These are phyloP conservation scores for Salvia hispanica DNA, from an alignment of 257 asterid species.

Conservation along the genomic window DNA sequence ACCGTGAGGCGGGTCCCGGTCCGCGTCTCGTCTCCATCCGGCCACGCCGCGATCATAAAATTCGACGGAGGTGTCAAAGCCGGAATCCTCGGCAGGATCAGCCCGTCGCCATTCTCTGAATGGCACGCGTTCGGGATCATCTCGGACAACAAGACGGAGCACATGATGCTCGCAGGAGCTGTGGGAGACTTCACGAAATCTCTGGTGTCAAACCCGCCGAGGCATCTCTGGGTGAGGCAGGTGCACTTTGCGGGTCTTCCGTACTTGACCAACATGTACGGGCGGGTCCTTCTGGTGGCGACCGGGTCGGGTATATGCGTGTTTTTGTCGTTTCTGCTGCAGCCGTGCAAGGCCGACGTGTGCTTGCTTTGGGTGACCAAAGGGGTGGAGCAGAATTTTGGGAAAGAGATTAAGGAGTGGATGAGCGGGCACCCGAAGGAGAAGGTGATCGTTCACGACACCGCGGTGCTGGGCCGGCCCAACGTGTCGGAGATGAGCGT, in stretches of 20 bases:
- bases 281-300: constrained; percentile 60
- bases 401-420: constrained; percentile 58
- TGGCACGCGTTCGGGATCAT: constrained; percentile 87
- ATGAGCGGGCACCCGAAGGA: constrained; percentile 54
- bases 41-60: constrained; percentile 67
- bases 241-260: constrained; percentile 79
- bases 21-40: constrained; percentile 58
- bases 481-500: constrained; percentile 61
- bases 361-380: constrained; percentile 73
- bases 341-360: constrained; percentile 57
- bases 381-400: constrained; percentile 65
- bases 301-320: constrained; percentile 80
- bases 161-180: constrained; percentile 81
- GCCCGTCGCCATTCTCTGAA: constrained; percentile 76
- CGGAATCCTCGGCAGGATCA: constrained; percentile 66
- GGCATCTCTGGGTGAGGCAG: constrained; percentile 64
- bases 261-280: constrained; percentile 64
- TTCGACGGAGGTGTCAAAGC: constrained; percentile 66
- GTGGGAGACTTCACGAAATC: constrained; percentile 76
- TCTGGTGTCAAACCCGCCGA: constrained; percentile 50
- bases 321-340: constrained; percentile 65
- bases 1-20: constrained; percentile 59
- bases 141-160: constrained; percentile 57
- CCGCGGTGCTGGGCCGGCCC: constrained; percentile 66
- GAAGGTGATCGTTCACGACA: constrained; percentile 62